These are phyloP conservation scores for Aspergillus eucalypticola DNA, from an alignment of 2,329 filamentous ascomycete genomes.

Conservation along the genomic window DNA sequence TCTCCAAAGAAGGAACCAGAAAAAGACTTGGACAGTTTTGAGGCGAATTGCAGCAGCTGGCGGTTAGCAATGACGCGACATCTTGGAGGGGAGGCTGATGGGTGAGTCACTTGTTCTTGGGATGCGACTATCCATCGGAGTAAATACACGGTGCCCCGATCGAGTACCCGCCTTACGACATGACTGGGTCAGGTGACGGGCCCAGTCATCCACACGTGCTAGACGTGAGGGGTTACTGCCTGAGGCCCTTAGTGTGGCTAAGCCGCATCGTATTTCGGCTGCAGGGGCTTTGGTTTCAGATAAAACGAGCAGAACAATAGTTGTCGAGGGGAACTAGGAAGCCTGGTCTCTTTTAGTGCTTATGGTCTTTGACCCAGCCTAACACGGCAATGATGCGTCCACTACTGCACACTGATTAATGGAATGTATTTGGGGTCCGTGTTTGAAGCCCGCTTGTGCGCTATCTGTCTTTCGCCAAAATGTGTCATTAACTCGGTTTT, in stretches of 20 bases:
- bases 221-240: not conserved
- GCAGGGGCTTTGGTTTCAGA: slow-evolving; percentile 3
- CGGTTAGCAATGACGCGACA: not conserved
- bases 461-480: no score
- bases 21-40: not conserved
- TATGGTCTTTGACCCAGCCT: not conserved
- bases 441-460: no score
- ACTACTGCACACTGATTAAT: not conserved
- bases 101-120: slow-evolving; percentile 1
- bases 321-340: not conserved
- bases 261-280: not conserved
- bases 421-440: not conserved
- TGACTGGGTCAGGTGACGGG: slow-evolving; percentile 14
- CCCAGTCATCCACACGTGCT: not conserved
- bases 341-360: slow-evolving; percentile 2
- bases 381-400: not conserved
- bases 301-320: slow-evolving; percentile 4
- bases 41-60: not conserved
- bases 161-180: slow-evolving; percentile 1
- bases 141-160: not conserved
- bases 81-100: not conserved
- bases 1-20: not conserved
- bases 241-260: not conserved
- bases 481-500: no score
- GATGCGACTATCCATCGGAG: not conserved